Base-by-base conservation (phyloP, 2,329 filamentous ascomycete species). In the Fusarium chaquense region DNA sequence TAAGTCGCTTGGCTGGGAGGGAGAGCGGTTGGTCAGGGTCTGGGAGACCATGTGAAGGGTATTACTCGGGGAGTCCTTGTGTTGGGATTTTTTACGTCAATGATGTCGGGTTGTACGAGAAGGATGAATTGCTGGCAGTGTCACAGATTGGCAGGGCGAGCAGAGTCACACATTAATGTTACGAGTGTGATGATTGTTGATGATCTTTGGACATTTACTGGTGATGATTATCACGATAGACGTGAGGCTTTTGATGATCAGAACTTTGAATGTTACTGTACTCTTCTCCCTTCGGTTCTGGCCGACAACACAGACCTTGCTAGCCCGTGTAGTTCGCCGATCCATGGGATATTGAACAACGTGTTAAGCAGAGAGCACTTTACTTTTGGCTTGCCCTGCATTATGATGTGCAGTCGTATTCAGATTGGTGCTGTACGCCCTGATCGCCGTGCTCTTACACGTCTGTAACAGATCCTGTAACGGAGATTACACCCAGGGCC, bases 401-500 rank as follows among this genome's bases (percentile, higher is more conserved):
- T 62, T 46, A 60, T 65, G 62, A 65, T 60, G 43, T 66, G 61
- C 62, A 61, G 54, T 51, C 35, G 36, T 38, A 26, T 30, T 50
- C 16, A 53, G 43, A 32, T 58, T 58, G 51, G 28, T 16, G 13
- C 30, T 28, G 26, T 49, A 58, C 36, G n/a, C 36, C 36, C 47
- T 52, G 51, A 53, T 46, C 49, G 28, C 45, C 45, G 38, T 49
- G 52, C 64, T 69, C 67, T 67, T 52, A 71, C 70, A 65, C 40
- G 62, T 60, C 69, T 75, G 72, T 70, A 67, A 74, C 72, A 61
- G 45, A 35, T 62, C 59, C 62, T 74, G 72, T 55, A 63, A 73
- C 72, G 46, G 67, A 71, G 43, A 71, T 71, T 70, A 47, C 51
- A 50, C 47, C 46, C 53, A 57, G 65, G 20, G 20, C 47, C 50